These are phyloP conservation scores for Aschersonia sp. DNA, from an alignment of 2,329 filamentous ascomycete genomes.

Conservation along the genomic window DNA sequence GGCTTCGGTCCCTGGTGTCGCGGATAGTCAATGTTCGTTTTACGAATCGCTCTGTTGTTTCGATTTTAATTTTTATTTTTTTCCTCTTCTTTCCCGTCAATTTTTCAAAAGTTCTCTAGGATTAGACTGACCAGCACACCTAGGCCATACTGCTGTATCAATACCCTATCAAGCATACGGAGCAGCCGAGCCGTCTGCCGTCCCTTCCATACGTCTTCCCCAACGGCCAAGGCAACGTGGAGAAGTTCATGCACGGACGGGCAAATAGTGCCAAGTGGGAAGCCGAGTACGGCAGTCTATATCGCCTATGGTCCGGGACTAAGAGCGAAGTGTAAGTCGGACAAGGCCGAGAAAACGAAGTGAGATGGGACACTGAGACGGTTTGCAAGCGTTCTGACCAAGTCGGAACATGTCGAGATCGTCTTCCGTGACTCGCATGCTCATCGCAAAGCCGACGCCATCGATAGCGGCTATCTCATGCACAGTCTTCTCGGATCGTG, in stretches of 20 bases:
- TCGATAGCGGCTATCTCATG: conserved; percentile 4
- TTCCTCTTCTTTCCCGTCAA: no score
- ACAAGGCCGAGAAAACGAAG: neutral
- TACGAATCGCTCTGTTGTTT: no score
- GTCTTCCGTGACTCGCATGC: conserved; percentile 4
- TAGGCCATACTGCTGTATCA: neutral
- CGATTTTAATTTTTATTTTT: no score
- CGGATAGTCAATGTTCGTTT: no score
- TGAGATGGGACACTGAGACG: neutral
- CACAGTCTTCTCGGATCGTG: conserved; percentile 3
- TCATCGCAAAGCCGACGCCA: conserved; percentile 3
- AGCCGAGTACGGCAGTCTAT: neutral
- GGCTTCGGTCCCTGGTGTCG: no score
- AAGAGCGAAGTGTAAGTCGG: conserved; percentile 3
- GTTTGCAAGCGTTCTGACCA: conserved; percentile 2
- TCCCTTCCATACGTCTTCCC: conserved; percentile 1
- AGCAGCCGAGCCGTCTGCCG: neutral
- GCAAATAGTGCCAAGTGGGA: conserved; percentile 1
- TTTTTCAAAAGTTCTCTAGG: no score
- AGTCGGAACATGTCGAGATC: conserved; percentile 1
- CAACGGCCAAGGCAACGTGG: conserved; percentile 3
- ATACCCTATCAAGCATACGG: neutral
- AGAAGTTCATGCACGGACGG: conserved; percentile 3
- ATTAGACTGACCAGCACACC: no score
- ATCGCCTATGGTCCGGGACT: conserved; percentile 4